Evolutionary conservation across 208 protist genomes (phyloP), one percentile per base, ranked within the genome.

Genomic region (Leishmania gerbilli): DNA sequence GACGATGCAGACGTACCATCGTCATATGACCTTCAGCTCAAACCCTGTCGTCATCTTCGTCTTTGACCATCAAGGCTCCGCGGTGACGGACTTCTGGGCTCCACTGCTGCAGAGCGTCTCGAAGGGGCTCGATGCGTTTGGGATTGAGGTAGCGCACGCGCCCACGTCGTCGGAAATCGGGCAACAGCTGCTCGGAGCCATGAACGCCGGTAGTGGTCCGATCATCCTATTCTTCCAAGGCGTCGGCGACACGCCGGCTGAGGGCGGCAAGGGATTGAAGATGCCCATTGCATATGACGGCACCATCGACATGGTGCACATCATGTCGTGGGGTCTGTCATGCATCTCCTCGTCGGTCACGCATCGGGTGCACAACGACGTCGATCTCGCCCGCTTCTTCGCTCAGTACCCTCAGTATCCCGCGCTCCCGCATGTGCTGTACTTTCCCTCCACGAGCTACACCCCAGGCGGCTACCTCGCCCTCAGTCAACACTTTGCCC

Each of bases 211-310:
- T 45, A 56, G 34, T 1, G n/a, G 15, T 42, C 49, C 81, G 0
- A 74, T 79, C 3, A 74, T 90, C 8, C 45, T 90, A 19, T 88
- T 92, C 37, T 87, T 81, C 74, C 81, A 92, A 81, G 85, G 79
- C 62, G 74, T 89, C 31, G 65, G 64, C 17, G 79, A 85, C 37
- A 79, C 68, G 8, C 71, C 77, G 7, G 78, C 45, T 37, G 60
- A 81, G 9, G 74, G 68, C 2, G 60, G 72, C 1, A 37, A 69
- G 34, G 74, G 68, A 0, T 31, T 76, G 67, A 92, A 90, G 79
- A 11, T 87, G 8, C 86, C 87, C 15, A 40, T 78, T 13, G 40
- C n/a, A 0, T 91, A 84, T 77, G 6, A 34, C 24, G 88, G 88
- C 4, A 51, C 40, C 1, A 34, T 84, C 0, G 76, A 77, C 53